phyloP scores from a whole-genome alignment of 148 eudicot genomes.

The Cornus controversa region DNA sequence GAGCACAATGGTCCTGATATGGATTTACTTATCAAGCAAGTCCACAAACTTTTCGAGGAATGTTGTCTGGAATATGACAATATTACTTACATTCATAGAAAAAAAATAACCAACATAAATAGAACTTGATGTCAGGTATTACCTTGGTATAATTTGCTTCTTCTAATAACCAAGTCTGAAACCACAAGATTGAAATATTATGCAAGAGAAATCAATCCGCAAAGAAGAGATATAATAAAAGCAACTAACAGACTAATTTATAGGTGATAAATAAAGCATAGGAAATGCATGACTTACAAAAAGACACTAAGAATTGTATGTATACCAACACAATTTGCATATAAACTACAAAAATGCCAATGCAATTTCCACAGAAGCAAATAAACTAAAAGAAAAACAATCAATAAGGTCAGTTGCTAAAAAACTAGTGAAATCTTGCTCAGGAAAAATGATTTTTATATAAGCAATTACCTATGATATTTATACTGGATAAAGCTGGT shows the following conservation, averaged over 20 bases:
- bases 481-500: not conserved
- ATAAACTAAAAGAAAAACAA: not conserved
- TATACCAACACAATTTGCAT: not conserved
- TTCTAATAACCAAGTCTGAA: slow-evolving; percentile 86
- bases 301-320: not conserved
- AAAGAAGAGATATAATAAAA: not conserved
- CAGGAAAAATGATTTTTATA: not conserved
- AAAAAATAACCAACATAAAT: not conserved
- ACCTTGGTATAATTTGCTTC: slow-evolving; percentile 88
- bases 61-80: not conserved
- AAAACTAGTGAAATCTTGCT: not conserved
- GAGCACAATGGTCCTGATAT: no score
- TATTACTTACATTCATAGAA: not conserved
- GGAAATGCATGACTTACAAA: not conserved
- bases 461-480: not conserved
- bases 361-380: not conserved
- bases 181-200: slow-evolving; percentile 14
- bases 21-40: no score
- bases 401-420: not conserved
- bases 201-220: not conserved
- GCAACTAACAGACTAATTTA: not conserved
- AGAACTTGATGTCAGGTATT: slow-evolving; percentile 1
- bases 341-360: not conserved
- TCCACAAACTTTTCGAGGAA: not conserved
- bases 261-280: not conserved